Evolutionary conservation across 2,329 filamentous ascomycete genomes (phyloP).

Genomic region (Lecanicillium sp.): DNA sequence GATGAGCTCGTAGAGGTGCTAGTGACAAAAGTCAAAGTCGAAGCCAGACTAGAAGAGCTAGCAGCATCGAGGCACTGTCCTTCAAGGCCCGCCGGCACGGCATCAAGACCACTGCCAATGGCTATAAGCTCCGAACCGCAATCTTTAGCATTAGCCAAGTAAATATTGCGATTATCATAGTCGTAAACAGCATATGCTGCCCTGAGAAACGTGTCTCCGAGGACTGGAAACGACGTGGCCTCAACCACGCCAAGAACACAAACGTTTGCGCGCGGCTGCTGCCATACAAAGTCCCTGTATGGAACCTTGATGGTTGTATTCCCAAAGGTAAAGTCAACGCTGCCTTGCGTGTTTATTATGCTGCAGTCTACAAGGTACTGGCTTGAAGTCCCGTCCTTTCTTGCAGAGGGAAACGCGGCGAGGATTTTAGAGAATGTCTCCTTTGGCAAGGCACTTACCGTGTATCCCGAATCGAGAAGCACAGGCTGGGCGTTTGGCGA

Average conservation of each 20-base stretch:
- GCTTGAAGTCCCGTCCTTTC: conserved; percentile 27
- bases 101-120: conserved; percentile 21
- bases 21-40: too few species aligned
- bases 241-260: neutral
- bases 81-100: conserved; percentile 26
- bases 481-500: too few species aligned
- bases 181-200: neutral
- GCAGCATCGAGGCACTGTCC: too few species aligned
- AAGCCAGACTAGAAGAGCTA: too few species aligned
- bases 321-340: conserved; percentile 39
- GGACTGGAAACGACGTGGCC: neutral
- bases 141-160: too few species aligned
- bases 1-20: too few species aligned
- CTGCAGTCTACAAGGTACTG: too few species aligned
- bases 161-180: too few species aligned
- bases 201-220: neutral
- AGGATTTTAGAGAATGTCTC: conserved; percentile 35
- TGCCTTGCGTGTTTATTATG: too few species aligned
- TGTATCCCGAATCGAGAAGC: conserved; percentile 16
- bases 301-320: conserved; percentile 40
- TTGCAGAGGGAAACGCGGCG: conserved; percentile 35
- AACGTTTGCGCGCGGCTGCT: conserved; percentile 13
- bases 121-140: conserved; percentile 27
- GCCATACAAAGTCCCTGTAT: conserved; percentile 38
- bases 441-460: too few species aligned